Base-by-base conservation (phyloP, 805 yeast genomes). In the Blastobotrys mokoenaii region DNA sequence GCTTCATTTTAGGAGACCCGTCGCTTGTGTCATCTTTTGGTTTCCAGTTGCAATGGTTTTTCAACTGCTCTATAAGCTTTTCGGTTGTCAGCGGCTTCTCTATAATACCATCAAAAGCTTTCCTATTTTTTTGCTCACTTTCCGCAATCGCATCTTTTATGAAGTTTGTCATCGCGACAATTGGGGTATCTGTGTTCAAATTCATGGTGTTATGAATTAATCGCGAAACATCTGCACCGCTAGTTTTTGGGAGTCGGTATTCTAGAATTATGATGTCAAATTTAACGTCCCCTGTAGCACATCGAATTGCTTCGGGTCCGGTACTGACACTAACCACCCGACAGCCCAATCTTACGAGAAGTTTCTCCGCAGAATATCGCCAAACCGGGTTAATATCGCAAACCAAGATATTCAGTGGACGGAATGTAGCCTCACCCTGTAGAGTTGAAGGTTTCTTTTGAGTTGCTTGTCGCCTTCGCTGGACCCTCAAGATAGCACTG, bases 371-470 rank as follows among this genome's bases (percentile, higher is more conserved):
- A 11, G 85, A 71, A 56, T 76, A 84, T 41, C 95, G 66, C 53
- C 85, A 80, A 46, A 82, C 82, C 0, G 96, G 93, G 48, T 85
- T 84, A 1, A 93, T 87, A 56, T 87, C 96, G 63, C 96, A 88
- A 11, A 87, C 68, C 39, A 90, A 67, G 3, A 88, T 80, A 59
- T 85, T 89, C 53, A 84, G 62, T 2, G 61, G 54, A 15, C 65
- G 44, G 45, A 46, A 42, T 27, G 41, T 37, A 10, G 51, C 44
- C 11, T 41, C 37, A 17, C 48, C 20, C 32, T 41, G 10, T 11
- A 42, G 40, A 9, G 32, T 27, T 41, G 40, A 43, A 4, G 57
- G 46, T 32, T 65, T 45, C 20, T 68, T 59, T 43, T 74, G 64
- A 7, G 79, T 64, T 40, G 78, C 70, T 54, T 74, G 77, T 44